These are phyloP conservation scores for Periconia macrospinosa DNA, from an alignment of 2,329 filamentous ascomycete genomes.

Conservation along the genomic window DNA sequence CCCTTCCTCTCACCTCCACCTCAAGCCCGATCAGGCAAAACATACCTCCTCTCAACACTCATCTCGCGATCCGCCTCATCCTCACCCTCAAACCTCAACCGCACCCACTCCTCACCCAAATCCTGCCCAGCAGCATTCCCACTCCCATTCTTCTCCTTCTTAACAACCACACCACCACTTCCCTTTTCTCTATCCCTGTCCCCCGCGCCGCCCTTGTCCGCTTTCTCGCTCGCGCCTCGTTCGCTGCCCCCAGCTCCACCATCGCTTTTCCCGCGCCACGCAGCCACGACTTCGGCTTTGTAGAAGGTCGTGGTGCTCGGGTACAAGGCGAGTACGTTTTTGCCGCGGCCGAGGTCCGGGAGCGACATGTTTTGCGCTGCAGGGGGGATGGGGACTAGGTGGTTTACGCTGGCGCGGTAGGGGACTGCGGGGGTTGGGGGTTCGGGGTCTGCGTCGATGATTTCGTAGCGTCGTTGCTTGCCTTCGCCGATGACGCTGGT, in stretches of 20 bases:
- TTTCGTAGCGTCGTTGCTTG: constrained; percentile 57
- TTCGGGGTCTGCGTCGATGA: constrained; percentile 53
- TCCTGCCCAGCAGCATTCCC: constrained; percentile 36
- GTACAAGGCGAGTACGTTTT: constrained; percentile 53
- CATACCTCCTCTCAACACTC: constrained; percentile 55
- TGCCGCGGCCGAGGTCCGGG: constrained; percentile 45
- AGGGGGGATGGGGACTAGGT: constrained; percentile 50
- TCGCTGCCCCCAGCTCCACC: constrained; percentile 39
- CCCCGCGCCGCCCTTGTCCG: constrained; percentile 34
- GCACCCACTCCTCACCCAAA: constrained; percentile 43
- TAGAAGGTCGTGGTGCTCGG: constrained; percentile 58
- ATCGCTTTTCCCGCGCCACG: constrained; percentile 42
- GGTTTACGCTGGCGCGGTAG: constrained; percentile 50
- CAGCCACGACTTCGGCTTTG: constrained; percentile 52
- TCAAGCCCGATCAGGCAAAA: constrained; percentile 42
- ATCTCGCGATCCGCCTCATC: constrained; percentile 48
- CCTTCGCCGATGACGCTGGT: constrained; percentile 57
- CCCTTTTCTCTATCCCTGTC: constrained; percentile 27
- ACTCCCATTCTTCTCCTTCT: constrained; percentile 34
- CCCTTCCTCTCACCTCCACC: not conserved
- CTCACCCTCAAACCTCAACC: constrained; percentile 53
- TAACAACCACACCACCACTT: constrained; percentile 28
- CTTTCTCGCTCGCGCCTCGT: no score
- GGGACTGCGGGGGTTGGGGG: constrained; percentile 41
- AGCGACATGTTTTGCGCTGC: constrained; percentile 44